These are phyloP conservation scores for Lentinus brumalis DNA, from an alignment of 768 basidiomycete genomes.

Conservation along the genomic window DNA sequence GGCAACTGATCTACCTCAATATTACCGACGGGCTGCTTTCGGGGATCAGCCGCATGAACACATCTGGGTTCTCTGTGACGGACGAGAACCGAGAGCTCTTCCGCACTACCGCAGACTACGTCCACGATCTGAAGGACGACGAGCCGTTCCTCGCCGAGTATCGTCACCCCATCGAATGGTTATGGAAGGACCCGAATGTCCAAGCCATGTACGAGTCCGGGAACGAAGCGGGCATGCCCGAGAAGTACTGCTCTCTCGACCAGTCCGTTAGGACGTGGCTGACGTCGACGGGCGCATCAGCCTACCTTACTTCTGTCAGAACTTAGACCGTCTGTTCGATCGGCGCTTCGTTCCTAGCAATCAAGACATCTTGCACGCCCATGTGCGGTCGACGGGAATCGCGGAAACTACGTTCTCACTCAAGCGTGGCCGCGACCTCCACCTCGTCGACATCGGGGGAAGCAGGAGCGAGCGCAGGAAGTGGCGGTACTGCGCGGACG, in stretches of 20 bases:
- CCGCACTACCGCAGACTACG: slow-evolving; percentile 59
- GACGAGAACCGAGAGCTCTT: slow-evolving; percentile 58
- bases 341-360: slow-evolving; percentile 71
- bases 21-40: slow-evolving; percentile 81
- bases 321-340: slow-evolving; percentile 77
- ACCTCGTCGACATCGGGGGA: slow-evolving; percentile 91
- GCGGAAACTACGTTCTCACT: slow-evolving; percentile 77
- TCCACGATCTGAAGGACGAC: slow-evolving; percentile 71
- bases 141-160: slow-evolving; percentile 75
- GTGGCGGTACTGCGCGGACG: slow-evolving; percentile 94
- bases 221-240: slow-evolving; percentile 90
- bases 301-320: slow-evolving; percentile 72
- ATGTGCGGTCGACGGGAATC: slow-evolving; percentile 89
- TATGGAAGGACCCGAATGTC: slow-evolving; percentile 81
- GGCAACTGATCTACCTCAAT: slow-evolving; percentile 91
- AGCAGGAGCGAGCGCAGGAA: slow-evolving; percentile 91
- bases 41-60: slow-evolving; percentile 84
- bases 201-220: slow-evolving; percentile 78
- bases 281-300: slow-evolving; percentile 43
- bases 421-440: slow-evolving; percentile 75
- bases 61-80: slow-evolving; percentile 74
- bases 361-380: slow-evolving; percentile 83
- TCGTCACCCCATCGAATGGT: slow-evolving; percentile 60
- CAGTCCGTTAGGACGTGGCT: no score
- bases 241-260: slow-evolving; percentile 55